phyloP scores from a whole-genome alignment of 2,329 filamentous ascomycete genomes.

The Alternaria triticina region DNA sequence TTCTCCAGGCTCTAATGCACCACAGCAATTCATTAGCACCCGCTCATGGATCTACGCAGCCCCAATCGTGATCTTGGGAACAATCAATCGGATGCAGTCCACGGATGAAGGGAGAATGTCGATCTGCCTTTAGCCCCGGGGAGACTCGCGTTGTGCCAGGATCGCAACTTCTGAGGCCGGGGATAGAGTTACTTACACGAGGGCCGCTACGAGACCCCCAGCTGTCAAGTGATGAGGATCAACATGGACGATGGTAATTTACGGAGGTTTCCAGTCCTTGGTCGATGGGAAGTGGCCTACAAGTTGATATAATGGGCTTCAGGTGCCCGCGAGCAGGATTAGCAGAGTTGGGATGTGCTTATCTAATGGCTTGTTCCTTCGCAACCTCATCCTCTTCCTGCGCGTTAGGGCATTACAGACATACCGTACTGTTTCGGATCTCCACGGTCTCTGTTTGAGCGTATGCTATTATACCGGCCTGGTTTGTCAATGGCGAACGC shows the following conservation, averaged over 20 bases:
- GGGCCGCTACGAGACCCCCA: not conserved
- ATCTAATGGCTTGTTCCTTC: not conserved
- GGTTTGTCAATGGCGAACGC: not conserved
- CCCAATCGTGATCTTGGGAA: not conserved
- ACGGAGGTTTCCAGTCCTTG: not conserved
- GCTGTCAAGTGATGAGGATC: not conserved
- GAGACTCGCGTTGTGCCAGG: not conserved
- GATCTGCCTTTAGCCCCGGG: slow-evolving; percentile 9
- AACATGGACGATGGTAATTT: not conserved
- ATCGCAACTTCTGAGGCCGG: slow-evolving; percentile 1
- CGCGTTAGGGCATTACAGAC: not conserved
- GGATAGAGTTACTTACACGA: not conserved
- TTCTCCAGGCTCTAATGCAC: not conserved
- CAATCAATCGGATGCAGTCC: not conserved
- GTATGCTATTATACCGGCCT: not conserved
- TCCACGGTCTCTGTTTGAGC: not conserved
- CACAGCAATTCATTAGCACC: not conserved
- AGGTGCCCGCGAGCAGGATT: not conserved
- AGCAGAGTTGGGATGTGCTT: not conserved
- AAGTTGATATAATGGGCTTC: not conserved
- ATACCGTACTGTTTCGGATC: not conserved
- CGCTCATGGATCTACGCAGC: slow-evolving; percentile 2
- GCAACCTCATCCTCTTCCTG: not conserved
- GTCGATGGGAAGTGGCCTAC: not conserved
- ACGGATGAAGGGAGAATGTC: slow-evolving; percentile 5